phyloP scores from a whole-genome alignment of 495 filamentous ascomycete species.

The Lentithecium fluviatile region DNA sequence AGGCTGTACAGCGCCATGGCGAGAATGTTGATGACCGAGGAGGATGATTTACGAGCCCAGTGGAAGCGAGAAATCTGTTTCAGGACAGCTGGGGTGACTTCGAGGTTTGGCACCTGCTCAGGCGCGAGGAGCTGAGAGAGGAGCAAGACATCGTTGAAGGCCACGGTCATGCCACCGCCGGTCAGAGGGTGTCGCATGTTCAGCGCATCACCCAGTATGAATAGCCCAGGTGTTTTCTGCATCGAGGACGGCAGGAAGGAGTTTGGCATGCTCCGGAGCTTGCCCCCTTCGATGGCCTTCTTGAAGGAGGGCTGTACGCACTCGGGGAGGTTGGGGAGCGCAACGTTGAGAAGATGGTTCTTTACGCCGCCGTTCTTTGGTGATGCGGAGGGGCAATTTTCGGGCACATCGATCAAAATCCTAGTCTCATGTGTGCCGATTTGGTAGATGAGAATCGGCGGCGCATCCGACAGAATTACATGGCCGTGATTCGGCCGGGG shows the following conservation, averaged over 20 bases:
- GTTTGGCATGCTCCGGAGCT: constrained; percentile 85
- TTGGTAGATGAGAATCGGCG: constrained; percentile 91
- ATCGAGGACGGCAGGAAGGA: constrained; percentile 79
- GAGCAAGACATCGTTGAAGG: constrained; percentile 80
- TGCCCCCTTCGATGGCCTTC: constrained; percentile 70
- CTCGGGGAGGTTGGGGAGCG: constrained; percentile 75
- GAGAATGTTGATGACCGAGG: constrained; percentile 90
- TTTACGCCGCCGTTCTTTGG: constrained; percentile 75
- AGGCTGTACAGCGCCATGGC: constrained; percentile 87
- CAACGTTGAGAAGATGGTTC: constrained; percentile 70
- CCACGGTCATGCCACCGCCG: constrained; percentile 94
- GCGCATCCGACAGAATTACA: constrained; percentile 75
- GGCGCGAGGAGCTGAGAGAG: constrained; percentile 71
- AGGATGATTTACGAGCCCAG: constrained; percentile 78
- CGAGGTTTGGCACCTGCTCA: constrained; percentile 63
- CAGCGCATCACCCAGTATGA: constrained; percentile 85
- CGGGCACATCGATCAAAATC: constrained; percentile 86
- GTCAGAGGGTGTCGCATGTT: constrained; percentile 97
- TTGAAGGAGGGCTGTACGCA: constrained; percentile 70
- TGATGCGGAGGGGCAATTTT: constrained; percentile 68
- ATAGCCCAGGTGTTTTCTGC: constrained; percentile 67
- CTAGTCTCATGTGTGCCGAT: constrained; percentile 95
- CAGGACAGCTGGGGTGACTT: constrained; percentile 60
- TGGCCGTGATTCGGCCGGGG: constrained; percentile 75
- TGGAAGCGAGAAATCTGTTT: constrained; percentile 75